Conservation (phyloP, 2,329 filamentous ascomycete species). For the Macrophomina phaseolina region DNA sequence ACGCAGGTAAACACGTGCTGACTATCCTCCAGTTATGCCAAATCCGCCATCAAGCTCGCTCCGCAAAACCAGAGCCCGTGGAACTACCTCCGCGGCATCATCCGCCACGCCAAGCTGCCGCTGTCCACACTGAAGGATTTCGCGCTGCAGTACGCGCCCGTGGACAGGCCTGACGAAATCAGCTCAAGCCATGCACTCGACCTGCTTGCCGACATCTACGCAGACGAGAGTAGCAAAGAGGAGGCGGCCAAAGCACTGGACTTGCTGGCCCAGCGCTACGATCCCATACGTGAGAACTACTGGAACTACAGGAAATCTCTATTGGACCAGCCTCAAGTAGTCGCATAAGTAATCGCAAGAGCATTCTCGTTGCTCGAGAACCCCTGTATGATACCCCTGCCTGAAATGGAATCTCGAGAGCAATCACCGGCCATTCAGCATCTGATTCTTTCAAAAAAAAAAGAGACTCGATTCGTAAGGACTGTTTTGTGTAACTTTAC, state of each 20-base stretch:
- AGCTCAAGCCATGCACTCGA: conserved; percentile 70
- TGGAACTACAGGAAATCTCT: conserved; percentile 77
- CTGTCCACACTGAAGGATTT: conserved; percentile 59
- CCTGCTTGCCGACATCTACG: conserved; percentile 72
- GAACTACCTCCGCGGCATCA: conserved; percentile 84
- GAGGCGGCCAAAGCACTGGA: conserved; percentile 73
- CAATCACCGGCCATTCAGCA: neutral
- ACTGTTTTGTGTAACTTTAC: neutral
- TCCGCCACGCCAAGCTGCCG: conserved; percentile 67
- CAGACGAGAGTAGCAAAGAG: conserved; percentile 58
- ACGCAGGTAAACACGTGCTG: conserved; percentile 23
- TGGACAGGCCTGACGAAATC: conserved; percentile 58
- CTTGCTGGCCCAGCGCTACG: conserved; percentile 82
- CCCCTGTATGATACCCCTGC: conserved; percentile 24
- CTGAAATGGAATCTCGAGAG: neutral
- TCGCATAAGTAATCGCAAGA: conserved; percentile 22
- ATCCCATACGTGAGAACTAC: conserved; percentile 88
- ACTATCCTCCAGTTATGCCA: conserved; percentile 52
- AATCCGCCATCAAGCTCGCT: conserved; percentile 74
- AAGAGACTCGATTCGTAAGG: neutral
- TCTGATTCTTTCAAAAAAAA: neutral
- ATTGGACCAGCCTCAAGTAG: conserved; percentile 38
- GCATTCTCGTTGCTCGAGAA: neutral
- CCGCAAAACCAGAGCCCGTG: conserved; percentile 95
- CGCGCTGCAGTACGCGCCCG: conserved; percentile 59